Percentiles rank a stretch among this genome's conserved stretches.
Evolutionary conservation across 2,329 filamentous ascomycete species (phyloP).

Genomic region (Pleoardoris graminearum): DNA sequence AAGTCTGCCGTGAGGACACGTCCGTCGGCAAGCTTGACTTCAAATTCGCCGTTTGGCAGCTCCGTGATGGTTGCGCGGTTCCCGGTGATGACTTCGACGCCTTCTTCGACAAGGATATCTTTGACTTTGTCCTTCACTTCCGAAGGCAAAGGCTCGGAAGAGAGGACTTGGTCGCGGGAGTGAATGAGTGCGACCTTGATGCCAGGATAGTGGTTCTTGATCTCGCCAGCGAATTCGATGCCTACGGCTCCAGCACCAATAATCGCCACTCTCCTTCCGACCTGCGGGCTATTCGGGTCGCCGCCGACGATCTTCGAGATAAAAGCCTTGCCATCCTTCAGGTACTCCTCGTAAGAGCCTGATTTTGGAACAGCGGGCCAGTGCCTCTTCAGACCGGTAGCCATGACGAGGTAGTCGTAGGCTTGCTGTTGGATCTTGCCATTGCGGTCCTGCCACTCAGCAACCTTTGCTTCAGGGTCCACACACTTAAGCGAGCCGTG

Average conservation of each 20-base stretch:
- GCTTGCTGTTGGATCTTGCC: slow-evolving; percentile 49
- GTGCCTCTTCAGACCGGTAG: slow-evolving; percentile 68
- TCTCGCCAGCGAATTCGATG: slow-evolving; percentile 79
- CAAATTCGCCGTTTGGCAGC: slow-evolving; percentile 38
- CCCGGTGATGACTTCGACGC: slow-evolving; percentile 67
- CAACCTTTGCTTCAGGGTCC: slow-evolving; percentile 62
- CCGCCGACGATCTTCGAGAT: slow-evolving; percentile 52
- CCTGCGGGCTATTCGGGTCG: slow-evolving; percentile 25
- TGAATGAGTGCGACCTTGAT: slow-evolving; percentile 74
- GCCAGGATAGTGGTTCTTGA: slow-evolving; percentile 68
- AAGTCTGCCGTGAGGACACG: slow-evolving; percentile 60
- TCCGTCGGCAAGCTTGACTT: slow-evolving; percentile 52
- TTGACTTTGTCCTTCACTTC: slow-evolving; percentile 67
- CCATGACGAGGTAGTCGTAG: slow-evolving; percentile 78
- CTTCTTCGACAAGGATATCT: slow-evolving; percentile 61
- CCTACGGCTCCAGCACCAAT: slow-evolving; percentile 82
- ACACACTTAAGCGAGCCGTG: slow-evolving; percentile 67
- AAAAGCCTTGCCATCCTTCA: slow-evolving; percentile 64
- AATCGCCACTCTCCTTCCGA: slow-evolving; percentile 62
- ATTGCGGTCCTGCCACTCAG: slow-evolving; percentile 57
- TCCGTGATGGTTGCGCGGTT: slow-evolving; percentile 57
- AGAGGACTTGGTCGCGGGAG: slow-evolving; percentile 70
- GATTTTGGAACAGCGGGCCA: slow-evolving; percentile 76
- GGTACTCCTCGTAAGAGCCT: slow-evolving; percentile 63
- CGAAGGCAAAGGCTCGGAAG: slow-evolving; percentile 71